Conservation (phyloP, 2,329 filamentous ascomycete species). For the Colletotrichum coccodes region DNA sequence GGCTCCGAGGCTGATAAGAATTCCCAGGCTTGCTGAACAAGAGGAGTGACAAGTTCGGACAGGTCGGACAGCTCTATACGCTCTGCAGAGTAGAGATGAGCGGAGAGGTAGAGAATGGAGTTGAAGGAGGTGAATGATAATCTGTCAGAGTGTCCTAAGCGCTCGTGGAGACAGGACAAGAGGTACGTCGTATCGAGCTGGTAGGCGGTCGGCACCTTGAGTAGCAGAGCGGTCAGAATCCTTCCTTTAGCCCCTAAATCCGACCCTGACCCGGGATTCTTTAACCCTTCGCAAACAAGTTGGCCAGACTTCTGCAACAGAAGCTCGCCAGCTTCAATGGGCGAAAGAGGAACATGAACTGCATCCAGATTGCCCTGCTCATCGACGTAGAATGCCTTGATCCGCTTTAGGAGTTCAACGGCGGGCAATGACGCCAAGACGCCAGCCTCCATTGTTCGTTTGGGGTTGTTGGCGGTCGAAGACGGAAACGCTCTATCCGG, state of each 20-base stretch:
- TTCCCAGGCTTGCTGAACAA: conserved; percentile 81
- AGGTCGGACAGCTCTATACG: conserved; percentile 64
- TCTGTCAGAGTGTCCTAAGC: conserved; percentile 49
- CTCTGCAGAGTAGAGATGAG: conserved; percentile 63
- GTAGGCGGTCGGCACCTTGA: conserved; percentile 59
- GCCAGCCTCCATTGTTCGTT: conserved; percentile 39
- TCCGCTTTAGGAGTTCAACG: conserved; percentile 66
- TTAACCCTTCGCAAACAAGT: conserved; percentile 60
- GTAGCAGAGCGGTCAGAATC: conserved; percentile 66
- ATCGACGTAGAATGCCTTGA: conserved; percentile 74
- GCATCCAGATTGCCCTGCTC: conserved; percentile 77
- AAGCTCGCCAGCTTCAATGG: conserved; percentile 66
- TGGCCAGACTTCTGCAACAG: conserved; percentile 69
- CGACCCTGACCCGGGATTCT: conserved; percentile 49
- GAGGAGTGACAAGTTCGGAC: conserved; percentile 70
- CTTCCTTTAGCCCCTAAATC: conserved; percentile 68
- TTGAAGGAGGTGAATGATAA: conserved; percentile 66
- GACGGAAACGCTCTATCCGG: conserved; percentile 70
- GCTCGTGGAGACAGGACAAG: conserved; percentile 60
- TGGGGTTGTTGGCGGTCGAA: conserved; percentile 32
- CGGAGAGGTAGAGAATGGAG: conserved; percentile 67
- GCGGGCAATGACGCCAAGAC: conserved; percentile 48
- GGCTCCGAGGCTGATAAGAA: conserved; percentile 85
- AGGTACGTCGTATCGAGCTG: conserved; percentile 56
- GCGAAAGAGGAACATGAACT: conserved; percentile 66